Evolutionary conservation across 2,329 filamentous ascomycete species (phyloP), one percentile per base, ranked within the genome.

Genomic region (Pseudogymnoascus sp.): DNA sequence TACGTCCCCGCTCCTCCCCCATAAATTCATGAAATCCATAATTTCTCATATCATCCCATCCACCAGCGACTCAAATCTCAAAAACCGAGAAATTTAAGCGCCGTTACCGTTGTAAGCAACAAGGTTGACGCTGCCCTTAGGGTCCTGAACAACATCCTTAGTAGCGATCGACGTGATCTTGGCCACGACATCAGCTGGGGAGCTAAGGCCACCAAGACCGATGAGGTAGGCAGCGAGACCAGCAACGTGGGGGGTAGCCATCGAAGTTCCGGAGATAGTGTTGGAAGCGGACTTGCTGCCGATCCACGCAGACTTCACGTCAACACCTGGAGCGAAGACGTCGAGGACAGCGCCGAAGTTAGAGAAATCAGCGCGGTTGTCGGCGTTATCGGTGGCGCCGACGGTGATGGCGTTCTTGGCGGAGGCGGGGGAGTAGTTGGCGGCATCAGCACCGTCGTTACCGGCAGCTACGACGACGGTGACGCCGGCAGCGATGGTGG

Each of bases 201-300:
- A 76, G 6, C 59, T 68, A 64, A 77, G 72, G 1, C 75, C 75
- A 63, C 81, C 76, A 11, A 82, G 73, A n/a, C 75, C 74, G 65
- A 81, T 70, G 31, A 87, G 72, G 70, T 87, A 87, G n/a, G 82
- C 77, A 10, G 80, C 83, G n/a, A 88, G 72, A 11, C 86, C 86
- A 24, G 82, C 77, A 61, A 88, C 77, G 69, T 87, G 84, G 0
- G 85, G 85, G 2, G 79, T 75, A 2, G 85, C 82, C 84, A 87
- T 87, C 37, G 80, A 84, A 5, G 86, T 88, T 35, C 85, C 86
- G 12, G 78, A 81, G 68, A 85, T 77, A 14, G 72, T 79, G 69
- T 84, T 77, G n/a, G 72, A 79, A 24, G 81, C 77, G 5, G 69
- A 75, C 38, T 72, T 74, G 59, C 70, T 70, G 37, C 75, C 76